Evolutionary conservation across 805 yeast species (phyloP).

Genomic region (Lachancea thermotolerans): DNA sequence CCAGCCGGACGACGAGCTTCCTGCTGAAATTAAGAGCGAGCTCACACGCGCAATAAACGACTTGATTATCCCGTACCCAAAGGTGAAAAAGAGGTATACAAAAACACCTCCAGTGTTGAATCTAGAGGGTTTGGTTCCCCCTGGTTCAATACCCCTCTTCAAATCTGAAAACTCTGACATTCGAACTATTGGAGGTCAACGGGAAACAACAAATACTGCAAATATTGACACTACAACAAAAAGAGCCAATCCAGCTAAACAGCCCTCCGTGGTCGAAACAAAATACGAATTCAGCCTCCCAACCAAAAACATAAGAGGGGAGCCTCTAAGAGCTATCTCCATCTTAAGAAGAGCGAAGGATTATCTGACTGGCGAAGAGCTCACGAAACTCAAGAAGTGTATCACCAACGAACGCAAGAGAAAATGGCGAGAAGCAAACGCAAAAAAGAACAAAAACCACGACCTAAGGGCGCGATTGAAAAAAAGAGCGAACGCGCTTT

Average conservation of each 20-base stretch:
- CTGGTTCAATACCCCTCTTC: slow-evolving; percentile 5
- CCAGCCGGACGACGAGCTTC: slow-evolving; percentile 1
- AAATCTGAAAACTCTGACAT: neutral
- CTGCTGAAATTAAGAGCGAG: slow-evolving; percentile 3
- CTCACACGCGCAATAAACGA: slow-evolving; percentile 3
- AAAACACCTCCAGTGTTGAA: slow-evolving; percentile 21
- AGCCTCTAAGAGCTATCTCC: slow-evolving; percentile 8
- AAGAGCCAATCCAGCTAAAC: too few relatives aligned
- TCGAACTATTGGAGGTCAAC: neutral
- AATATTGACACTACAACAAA: neutral
- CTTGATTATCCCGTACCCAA: slow-evolving; percentile 1
- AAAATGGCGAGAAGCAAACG: slow-evolving; percentile 45
- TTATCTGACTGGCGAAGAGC: slow-evolving; percentile 16
- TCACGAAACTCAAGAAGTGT: slow-evolving; percentile 20
- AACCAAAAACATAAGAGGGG: slow-evolving; percentile 5
- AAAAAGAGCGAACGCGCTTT: slow-evolving; percentile 61
- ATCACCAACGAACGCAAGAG: slow-evolving; percentile 30
- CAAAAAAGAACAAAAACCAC: slow-evolving; percentile 76
- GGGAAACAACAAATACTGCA: neutral
- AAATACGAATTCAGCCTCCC: slow-evolving; percentile 8
- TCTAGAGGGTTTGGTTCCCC: slow-evolving; percentile 29
- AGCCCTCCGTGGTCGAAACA: neutral
- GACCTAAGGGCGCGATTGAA: slow-evolving; percentile 75
- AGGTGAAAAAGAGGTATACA: slow-evolving; percentile 8
- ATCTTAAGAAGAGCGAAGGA: slow-evolving; percentile 22